Evolutionary conservation across 345 rosid genomes (phyloP).

Genomic region (Fremontodendron californicum): DNA sequence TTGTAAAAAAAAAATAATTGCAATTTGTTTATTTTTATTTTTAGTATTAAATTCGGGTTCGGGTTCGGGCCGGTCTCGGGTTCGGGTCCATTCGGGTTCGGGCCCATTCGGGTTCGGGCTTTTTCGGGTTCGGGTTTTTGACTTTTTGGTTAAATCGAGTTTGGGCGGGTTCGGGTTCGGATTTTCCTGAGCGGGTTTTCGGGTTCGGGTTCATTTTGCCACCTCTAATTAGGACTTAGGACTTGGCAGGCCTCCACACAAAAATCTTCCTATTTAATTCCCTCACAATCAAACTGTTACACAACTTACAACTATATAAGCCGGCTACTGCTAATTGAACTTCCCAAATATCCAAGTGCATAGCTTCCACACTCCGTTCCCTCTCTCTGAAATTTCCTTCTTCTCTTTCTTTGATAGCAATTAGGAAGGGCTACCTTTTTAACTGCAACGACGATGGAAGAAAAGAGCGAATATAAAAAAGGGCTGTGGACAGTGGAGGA

Average conservation of each 20-base stretch:
- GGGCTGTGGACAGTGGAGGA: constrained; percentile 37
- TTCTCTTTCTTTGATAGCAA: neutral
- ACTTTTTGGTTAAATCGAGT: too few relatives aligned
- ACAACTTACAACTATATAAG: neutral
- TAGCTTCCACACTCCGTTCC: neutral
- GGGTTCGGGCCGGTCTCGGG: too few relatives aligned
- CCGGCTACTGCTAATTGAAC: neutral
- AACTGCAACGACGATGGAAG: neutral
- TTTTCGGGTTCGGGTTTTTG: too few relatives aligned
- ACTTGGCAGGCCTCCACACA: neutral
- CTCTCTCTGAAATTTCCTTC: neutral
- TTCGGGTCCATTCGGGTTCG: too few relatives aligned
- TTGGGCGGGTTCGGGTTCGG: too few relatives aligned
- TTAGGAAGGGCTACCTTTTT: neutral
- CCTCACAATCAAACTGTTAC: neutral
- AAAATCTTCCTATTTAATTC: neutral
- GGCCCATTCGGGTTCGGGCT: too few relatives aligned
- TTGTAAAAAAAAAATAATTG: too few relatives aligned
- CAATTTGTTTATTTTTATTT: too few relatives aligned
- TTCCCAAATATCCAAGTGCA: neutral
- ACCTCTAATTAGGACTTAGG: too few relatives aligned
- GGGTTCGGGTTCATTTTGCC: too few relatives aligned
- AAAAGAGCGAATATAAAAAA: constrained; percentile 20
- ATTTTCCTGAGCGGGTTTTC: too few relatives aligned
- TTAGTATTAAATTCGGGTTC: too few relatives aligned